A percentile compares a stretch with the other conserved stretches of the same genome.
Evolutionary conservation across 176 grass and related monocot genomes (phyloP).

Genomic region (Musa acuminata): DNA sequence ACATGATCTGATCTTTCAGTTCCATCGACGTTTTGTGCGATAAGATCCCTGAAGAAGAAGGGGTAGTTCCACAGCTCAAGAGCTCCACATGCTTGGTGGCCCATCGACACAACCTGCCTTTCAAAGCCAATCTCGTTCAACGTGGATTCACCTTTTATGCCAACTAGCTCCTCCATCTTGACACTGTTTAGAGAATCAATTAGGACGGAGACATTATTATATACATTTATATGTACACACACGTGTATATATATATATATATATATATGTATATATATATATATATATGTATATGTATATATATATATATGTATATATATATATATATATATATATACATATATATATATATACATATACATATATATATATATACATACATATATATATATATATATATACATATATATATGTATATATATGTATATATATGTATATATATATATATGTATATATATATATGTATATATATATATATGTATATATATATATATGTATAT

Average conservation of each 20-base stretch:
- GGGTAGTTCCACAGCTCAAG: conserved; percentile 69
- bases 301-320: too few relatives aligned
- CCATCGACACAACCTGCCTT: conserved; percentile 44
- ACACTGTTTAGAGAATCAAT: conserved; percentile 13
- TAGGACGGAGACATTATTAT: background rate
- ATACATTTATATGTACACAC: conserved; percentile 15
- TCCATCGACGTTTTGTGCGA: conserved; percentile 51
- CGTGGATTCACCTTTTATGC: conserved; percentile 31
- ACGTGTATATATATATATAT: background rate
- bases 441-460: too few relatives aligned
- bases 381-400: too few relatives aligned
- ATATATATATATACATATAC: too few relatives aligned
- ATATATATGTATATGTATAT: too few relatives aligned
- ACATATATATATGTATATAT: too few relatives aligned
- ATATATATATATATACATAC: too few relatives aligned
- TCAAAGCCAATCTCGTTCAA: conserved; percentile 44
- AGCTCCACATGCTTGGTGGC: conserved; percentile 54
- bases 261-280: too few relatives aligned
- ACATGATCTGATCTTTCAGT: conserved; percentile 37
- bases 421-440: too few relatives aligned
- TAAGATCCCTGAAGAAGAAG: conserved; percentile 39
- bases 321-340: too few relatives aligned
- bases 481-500: too few relatives aligned
- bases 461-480: too few relatives aligned
- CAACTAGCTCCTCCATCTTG: conserved; percentile 34